Evolutionary conservation across 805 yeast species (phyloP), one percentile per base, ranked within the genome.

Genomic region (Candida ovalis): DNA sequence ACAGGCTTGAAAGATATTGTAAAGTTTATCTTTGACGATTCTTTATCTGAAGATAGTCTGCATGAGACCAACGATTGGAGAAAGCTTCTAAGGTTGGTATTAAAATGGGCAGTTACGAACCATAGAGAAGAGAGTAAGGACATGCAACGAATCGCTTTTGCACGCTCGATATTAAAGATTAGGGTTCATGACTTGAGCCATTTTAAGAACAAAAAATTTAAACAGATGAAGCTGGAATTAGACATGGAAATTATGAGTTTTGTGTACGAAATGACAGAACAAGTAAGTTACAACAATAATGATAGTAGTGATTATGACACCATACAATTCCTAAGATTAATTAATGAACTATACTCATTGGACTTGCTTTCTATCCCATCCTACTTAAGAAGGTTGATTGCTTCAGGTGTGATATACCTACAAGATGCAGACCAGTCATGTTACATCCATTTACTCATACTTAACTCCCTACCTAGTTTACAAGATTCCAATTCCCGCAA

Each of bases 361-460:
- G 76, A 75, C 41, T 63, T 85, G 22, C 73, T 86, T 22, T 66
- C 78, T 2, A 71, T 82, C 15, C 80, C 86, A 1, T 76, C 86
- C 1, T 92, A 92, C 59, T 72, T 91, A 48, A 72, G 97, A 58
- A 80, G 83, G 55, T 69, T 91, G 33, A 90, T 92, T 40, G 88
- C 97, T 9, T 82, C 94, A 0, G 99, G 97, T 4, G 73, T 89
- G 0, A 78, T 91, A 41, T 88, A 86, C 64, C 64, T 81, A 12
- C 68, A 73, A 3, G 74, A 78, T 7, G 77, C 80, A 18, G 72
- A 72, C 7, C 63, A 68, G 24, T 84, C 83, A 44, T 73, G 72
- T 59, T 66, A 59, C 49, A 74, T 74, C 39, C 96, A 78, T 60
- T 69, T 84, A 21, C 56, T 71, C 10, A 72, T 86, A 8, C 67